phyloP scores from a whole-genome alignment of 495 filamentous ascomycete species.

The Hypoxylon lienhwacheense region DNA sequence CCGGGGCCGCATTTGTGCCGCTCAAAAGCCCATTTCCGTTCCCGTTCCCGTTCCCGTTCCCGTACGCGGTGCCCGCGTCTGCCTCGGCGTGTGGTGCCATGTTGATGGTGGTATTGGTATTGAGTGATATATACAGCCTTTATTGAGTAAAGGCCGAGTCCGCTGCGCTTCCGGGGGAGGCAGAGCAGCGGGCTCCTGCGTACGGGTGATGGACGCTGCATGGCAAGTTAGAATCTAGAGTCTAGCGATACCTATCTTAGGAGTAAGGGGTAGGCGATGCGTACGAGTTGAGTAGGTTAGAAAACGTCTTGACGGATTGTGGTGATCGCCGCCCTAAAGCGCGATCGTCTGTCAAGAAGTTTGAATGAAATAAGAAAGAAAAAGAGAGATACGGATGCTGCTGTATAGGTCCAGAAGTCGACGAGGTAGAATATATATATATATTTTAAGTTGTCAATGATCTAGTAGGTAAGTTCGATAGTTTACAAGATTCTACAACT shows the following conservation, averaged over 20 bases:
- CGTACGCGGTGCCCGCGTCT: slow-evolving; percentile 72
- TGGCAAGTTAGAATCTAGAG: slow-evolving; percentile 8
- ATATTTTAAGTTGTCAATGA: no score
- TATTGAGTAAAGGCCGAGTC: slow-evolving; percentile 69
- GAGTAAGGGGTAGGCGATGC: slow-evolving; percentile 33
- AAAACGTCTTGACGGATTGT: slow-evolving; percentile 79
- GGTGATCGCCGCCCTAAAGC: slow-evolving; percentile 58
- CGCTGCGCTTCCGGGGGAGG: slow-evolving; percentile 83
- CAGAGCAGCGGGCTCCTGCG: slow-evolving; percentile 94
- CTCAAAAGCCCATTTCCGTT: no score
- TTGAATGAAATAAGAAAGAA: slow-evolving; percentile 15
- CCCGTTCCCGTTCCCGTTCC: slow-evolving; percentile 54
- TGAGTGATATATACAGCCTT: slow-evolving; percentile 46
- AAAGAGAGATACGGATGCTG: neutral
- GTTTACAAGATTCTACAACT: no score
- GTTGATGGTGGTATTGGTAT: slow-evolving; percentile 35
- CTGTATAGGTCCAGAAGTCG: slow-evolving; percentile 1
- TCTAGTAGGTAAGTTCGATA: no score
- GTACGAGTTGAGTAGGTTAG: slow-evolving; percentile 87
- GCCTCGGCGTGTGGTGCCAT: slow-evolving; percentile 96
- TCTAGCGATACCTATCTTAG: neutral
- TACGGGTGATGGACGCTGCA: slow-evolving; percentile 90
- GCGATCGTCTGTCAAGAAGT: slow-evolving; percentile 50
- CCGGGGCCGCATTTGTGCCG: no score
- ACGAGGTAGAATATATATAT: no score